A percentile compares a stretch with the other conserved stretches of the same genome.
Evolutionary conservation across 345 rosid genomes (phyloP).

Genomic region (Hibiscus syriacus): DNA sequence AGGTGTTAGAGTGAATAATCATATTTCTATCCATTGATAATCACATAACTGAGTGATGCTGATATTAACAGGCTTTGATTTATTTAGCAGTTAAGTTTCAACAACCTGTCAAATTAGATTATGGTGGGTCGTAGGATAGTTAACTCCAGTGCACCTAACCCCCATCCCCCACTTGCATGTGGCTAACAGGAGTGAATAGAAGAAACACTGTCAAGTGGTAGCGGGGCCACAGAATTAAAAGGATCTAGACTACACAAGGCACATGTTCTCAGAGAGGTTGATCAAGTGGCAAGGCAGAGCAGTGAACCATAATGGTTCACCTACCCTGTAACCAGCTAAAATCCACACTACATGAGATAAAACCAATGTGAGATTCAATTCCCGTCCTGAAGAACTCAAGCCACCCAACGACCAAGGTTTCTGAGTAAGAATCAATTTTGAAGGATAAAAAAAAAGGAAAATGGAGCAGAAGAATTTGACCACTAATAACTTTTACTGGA

Average conservation of each 20-base stretch:
- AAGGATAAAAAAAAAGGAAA: too few species aligned
- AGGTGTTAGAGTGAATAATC: not conserved
- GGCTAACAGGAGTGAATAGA: not conserved
- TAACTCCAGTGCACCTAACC: constrained; percentile 22
- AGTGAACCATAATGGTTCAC: constrained; percentile 21
- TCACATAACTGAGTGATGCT: not conserved
- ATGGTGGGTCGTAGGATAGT: constrained; percentile 20
- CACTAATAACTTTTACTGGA: too few species aligned
- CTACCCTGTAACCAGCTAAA: constrained; percentile 23
- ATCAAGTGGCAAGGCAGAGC: constrained; percentile 16
- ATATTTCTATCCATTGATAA: not conserved
- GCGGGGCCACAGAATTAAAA: constrained; percentile 28
- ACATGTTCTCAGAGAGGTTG: constrained; percentile 12
- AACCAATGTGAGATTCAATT: too few species aligned
- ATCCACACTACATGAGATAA: constrained; percentile 2
- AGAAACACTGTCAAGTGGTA: constrained; percentile 2
- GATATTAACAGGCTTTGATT: not conserved
- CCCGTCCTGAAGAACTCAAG: too few species aligned
- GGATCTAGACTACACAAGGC: constrained; percentile 19
- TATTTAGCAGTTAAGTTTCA: not conserved
- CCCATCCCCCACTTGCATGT: constrained; percentile 13
- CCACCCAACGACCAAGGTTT: too few species aligned
- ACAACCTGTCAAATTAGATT: constrained; percentile 13
- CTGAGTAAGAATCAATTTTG: too few species aligned
- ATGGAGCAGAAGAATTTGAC: too few species aligned